Evolutionary conservation across 371 early-diverging fungal species (phyloP).

Genomic region (Mortierella polycephala): DNA sequence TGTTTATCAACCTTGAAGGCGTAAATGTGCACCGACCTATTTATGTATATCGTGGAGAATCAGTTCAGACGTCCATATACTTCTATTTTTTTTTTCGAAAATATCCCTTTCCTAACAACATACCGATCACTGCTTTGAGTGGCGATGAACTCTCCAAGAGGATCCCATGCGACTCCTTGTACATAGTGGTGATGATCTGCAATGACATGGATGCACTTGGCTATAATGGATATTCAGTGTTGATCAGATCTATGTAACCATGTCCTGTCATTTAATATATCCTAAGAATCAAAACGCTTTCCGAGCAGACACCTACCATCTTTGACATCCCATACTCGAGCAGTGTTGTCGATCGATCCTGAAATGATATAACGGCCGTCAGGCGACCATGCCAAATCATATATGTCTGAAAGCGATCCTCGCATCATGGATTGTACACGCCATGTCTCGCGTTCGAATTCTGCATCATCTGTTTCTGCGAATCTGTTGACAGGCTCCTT

Average conservation of each 20-base stretch:
- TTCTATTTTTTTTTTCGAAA: no score
- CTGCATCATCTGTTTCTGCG: constrained; percentile 56
- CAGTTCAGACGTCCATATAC: no score
- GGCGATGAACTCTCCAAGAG: constrained; percentile 85
- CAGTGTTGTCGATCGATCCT: constrained; percentile 93
- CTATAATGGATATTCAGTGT: constrained; percentile 52
- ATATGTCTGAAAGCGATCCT: constrained; percentile 83
- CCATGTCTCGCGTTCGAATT: constrained; percentile 68
- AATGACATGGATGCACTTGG: constrained; percentile 80
- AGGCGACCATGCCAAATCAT: constrained; percentile 96
- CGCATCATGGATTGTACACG: constrained; percentile 54
- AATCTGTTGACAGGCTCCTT: constrained; percentile 61
- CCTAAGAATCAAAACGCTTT: no score
- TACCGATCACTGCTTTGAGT: constrained; percentile 95
- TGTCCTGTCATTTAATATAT: neutral
- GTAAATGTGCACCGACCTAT: constrained; percentile 65
- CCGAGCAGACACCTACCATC: constrained; percentile 62
- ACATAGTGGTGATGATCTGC: constrained; percentile 93
- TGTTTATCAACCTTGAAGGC: constrained; percentile 37
- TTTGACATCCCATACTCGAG: constrained; percentile 87
- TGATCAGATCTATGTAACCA: neutral
- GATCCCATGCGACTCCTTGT: constrained; percentile 97
- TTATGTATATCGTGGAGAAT: neutral
- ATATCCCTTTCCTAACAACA: constrained; percentile 5
- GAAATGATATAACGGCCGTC: constrained; percentile 87